Evolutionary conservation across 2,329 filamentous ascomycete species (phyloP).

Genomic region (Leptographium flavum): DNA sequence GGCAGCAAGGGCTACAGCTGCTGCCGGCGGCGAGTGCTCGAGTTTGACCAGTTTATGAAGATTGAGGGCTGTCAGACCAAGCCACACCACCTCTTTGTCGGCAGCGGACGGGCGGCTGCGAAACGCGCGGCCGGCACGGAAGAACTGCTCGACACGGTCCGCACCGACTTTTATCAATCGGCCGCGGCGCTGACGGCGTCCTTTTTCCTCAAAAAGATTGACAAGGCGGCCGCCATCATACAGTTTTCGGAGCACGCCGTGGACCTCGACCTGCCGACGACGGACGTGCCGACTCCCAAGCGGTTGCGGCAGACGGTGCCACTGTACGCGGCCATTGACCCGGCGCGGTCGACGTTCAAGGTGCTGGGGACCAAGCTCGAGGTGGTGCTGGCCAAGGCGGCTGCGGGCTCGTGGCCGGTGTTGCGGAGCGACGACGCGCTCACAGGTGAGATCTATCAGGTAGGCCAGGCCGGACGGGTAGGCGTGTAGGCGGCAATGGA

Average conservation of each 20-base stretch:
- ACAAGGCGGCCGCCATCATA: conserved; percentile 63
- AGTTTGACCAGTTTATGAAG: conserved; percentile 97
- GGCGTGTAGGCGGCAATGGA: not conserved
- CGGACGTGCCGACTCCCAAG: conserved; percentile 61
- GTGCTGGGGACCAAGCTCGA: conserved; percentile 85
- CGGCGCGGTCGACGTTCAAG: conserved; percentile 61
- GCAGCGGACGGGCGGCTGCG: conserved; percentile 51
- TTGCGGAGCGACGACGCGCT: conserved; percentile 60
- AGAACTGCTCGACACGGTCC: conserved; percentile 65
- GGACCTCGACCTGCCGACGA: conserved; percentile 70
- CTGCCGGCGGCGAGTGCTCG: conserved; percentile 86
- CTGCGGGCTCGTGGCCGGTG: conserved; percentile 72
- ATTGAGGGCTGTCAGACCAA: conserved; percentile 84
- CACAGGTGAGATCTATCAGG: conserved; percentile 71
- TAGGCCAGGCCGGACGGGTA: conserved; percentile 56
- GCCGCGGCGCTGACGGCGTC: conserved; percentile 71
- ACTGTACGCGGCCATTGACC: conserved; percentile 64
- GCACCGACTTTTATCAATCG: conserved; percentile 92
- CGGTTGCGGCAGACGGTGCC: conserved; percentile 61
- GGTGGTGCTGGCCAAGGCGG: conserved; percentile 55
- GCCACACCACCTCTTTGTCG: conserved; percentile 70
- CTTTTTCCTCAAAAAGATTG: conserved; percentile 94
- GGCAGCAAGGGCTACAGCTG: conserved; percentile 96
- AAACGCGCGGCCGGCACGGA: conserved; percentile 28
- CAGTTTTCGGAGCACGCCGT: conserved; percentile 50